Evolutionary conservation across 2,329 filamentous ascomycete species (phyloP).

Genomic region (Apiospora malaysiana): DNA sequence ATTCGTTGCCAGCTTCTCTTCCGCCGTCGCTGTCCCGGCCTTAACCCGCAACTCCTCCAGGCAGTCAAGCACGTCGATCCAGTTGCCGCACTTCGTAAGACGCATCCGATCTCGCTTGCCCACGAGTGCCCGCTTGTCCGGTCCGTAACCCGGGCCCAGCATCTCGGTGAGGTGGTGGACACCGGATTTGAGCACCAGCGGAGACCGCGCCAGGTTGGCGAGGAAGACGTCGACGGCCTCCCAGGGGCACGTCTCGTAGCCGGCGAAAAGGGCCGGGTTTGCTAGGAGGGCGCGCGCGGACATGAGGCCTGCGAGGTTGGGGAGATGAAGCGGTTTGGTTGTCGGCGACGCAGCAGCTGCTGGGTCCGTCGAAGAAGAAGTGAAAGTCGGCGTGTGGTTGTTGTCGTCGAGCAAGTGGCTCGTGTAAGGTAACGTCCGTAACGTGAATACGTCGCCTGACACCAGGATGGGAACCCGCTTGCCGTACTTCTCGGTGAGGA

Average conservation of each 20-base stretch:
- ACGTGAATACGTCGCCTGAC: conserved; percentile 72
- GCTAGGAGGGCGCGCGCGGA: conserved; percentile 70
- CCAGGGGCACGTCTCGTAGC: conserved; percentile 63
- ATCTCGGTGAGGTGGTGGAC: conserved; percentile 73
- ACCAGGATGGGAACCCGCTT: conserved; percentile 66
- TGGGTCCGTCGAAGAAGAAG: conserved; percentile 21
- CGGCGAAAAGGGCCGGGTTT: conserved; percentile 71
- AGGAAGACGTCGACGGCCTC: conserved; percentile 68
- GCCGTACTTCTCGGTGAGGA: conserved; percentile 59
- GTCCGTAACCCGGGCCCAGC: conserved; percentile 62
- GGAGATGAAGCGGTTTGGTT: conserved; percentile 42
- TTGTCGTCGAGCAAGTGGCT: conserved; percentile 36
- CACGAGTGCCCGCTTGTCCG: conserved; percentile 58
- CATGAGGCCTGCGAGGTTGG: conserved; percentile 68
- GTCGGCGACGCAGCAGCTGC: background rate
- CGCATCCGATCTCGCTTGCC: conserved; percentile 60
- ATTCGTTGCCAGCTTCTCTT: background rate
- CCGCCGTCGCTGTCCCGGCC: background rate
- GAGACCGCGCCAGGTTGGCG: conserved; percentile 59
- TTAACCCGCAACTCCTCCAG: conserved; percentile 51
- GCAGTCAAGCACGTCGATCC: conserved; percentile 66
- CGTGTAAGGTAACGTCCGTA: conserved; percentile 54
- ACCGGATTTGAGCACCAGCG: conserved; percentile 67
- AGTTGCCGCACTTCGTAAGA: conserved; percentile 56
- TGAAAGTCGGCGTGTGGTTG: conserved; percentile 34